These are phyloP conservation scores for Fusarium sp. DNA, from an alignment of 2,329 filamentous ascomycete species.

Conservation along the genomic window DNA sequence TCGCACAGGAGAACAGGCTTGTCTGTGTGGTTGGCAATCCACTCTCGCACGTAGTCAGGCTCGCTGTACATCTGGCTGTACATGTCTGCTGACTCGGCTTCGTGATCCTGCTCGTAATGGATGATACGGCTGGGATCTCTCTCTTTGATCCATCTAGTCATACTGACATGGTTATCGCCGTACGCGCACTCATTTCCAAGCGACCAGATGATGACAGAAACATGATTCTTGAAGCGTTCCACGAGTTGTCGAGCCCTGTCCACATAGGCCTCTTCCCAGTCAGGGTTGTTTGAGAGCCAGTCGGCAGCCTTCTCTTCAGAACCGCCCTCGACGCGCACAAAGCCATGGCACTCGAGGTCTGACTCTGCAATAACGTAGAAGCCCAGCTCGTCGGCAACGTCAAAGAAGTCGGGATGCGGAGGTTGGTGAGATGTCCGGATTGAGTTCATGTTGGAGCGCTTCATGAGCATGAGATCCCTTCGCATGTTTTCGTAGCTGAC, in stretches of 20 bases:
- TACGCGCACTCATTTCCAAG: slow-evolving; percentile 78
- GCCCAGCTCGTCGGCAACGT: slow-evolving; percentile 69
- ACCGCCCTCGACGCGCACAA: slow-evolving; percentile 41
- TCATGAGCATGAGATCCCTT: slow-evolving; percentile 71
- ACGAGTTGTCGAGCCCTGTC: slow-evolving; percentile 73
- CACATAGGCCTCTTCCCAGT: slow-evolving; percentile 71
- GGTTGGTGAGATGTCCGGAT: slow-evolving; percentile 74
- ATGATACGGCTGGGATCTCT: slow-evolving; percentile 65
- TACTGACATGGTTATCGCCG: slow-evolving; percentile 71
- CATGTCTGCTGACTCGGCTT: slow-evolving; percentile 68
- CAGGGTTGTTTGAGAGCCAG: slow-evolving; percentile 64
- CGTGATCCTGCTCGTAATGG: slow-evolving; percentile 71
- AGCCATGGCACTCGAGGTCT: slow-evolving; percentile 64
- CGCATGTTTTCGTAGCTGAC: slow-evolving; percentile 69
- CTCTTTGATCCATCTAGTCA: slow-evolving; percentile 70
- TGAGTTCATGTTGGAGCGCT: slow-evolving; percentile 74
- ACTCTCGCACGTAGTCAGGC: slow-evolving; percentile 48
- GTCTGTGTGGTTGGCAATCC: neutral
- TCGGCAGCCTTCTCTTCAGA: slow-evolving; percentile 30
- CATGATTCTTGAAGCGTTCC: slow-evolving; percentile 66
- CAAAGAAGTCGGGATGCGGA: slow-evolving; percentile 67
- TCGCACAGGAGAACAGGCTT: slow-evolving; percentile 68
- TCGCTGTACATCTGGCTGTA: slow-evolving; percentile 72
- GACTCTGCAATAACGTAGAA: slow-evolving; percentile 70
- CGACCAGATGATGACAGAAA: slow-evolving; percentile 75